Percentiles rank a stretch among this genome's conserved stretches.
Conservation (phyloP, 768 basidiomycete species). For the Naganishia randhawae region DNA sequence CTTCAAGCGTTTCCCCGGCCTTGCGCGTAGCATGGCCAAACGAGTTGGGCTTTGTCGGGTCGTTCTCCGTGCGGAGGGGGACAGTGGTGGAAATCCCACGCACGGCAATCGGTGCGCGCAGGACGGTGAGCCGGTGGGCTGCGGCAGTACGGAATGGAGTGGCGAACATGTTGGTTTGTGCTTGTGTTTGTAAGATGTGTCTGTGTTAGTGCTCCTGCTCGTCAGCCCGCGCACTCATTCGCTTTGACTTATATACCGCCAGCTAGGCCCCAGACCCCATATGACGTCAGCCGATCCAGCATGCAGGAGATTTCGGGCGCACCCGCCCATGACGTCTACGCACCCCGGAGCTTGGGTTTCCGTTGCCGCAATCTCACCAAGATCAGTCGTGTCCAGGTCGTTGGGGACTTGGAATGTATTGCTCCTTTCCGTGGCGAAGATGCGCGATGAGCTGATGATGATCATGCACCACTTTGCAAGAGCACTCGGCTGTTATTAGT, state of each 20-base stretch:
- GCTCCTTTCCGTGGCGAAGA: no score
- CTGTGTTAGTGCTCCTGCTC: background rate
- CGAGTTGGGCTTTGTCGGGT: constrained; percentile 27
- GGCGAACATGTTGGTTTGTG: constrained; percentile 24
- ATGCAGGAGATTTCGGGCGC: background rate
- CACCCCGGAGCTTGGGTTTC: background rate
- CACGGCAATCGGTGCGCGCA: background rate
- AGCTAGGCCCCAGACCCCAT: no score
- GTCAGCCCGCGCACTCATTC: background rate
- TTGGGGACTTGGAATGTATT: no score
- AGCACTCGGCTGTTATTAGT: no score
- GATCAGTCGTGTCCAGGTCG: no score
- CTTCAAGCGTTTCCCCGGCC: constrained; percentile 33
- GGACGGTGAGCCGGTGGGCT: constrained; percentile 1
- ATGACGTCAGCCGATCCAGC: background rate
- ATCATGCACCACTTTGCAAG: no score
- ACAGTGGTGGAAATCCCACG: constrained; percentile 14
- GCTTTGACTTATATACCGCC: background rate
- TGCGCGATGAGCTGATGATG: no score
- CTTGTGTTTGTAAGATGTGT: background rate
- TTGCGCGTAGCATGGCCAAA: constrained; percentile 45
- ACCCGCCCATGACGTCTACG: no score
- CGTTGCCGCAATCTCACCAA: no score
- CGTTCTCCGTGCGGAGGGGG: background rate
- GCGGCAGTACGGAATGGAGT: constrained; percentile 15